Base-by-base conservation (phyloP, 2,329 filamentous ascomycete genomes). In the Trichophyton equinum region DNA sequence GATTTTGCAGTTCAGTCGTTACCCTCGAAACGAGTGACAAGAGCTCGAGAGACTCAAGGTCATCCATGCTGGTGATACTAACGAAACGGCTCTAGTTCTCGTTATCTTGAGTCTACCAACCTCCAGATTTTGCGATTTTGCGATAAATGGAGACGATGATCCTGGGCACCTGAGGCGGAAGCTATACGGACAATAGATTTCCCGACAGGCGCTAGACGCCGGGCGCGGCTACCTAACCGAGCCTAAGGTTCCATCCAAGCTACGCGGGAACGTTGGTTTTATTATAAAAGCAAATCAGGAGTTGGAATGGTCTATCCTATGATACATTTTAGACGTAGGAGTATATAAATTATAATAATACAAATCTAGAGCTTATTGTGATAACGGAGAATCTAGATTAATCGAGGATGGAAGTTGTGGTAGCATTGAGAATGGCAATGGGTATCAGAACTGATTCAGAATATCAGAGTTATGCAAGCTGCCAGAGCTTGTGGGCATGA, bases 21-120 rank as follows among this genome's bases (percentile, higher is more conserved):
- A 99, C 90, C 74, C 92, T 96, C 58, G 90, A 94, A 61, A 97
- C 91, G 70, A 99, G 85, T 68, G 91, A 96, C 60, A 99, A 82
- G 63, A 95, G 81, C 80, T 99, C 94, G 71, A 99, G 85, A 68
- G 89, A 88, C 73, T 89, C 84, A 67, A 99, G 82, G 71, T 96
- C 92, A 72, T 95, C 91, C 90, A 96, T 95, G 65, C 68, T 65
- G 64, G 51, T 36, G n/a, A 25, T n/a, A 5, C 11, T 22, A 20
- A 18, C 36, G 22, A 42, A 4, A 11, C 5, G 20, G 33, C 13
- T 5, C n/a, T 25, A 18, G 20, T 44, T 38, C 51, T 55, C 30
- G 8, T 55, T 36, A 11, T 36, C 27, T 27, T 51, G 20, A 20
- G 4, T 6, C 27, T 36, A 55, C 38, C 49, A 27, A 27, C 18